These are phyloP conservation scores for Sclerotinia sclerotiorum DNA, from an alignment of 2,329 filamentous ascomycete species.

Conservation along the genomic window DNA sequence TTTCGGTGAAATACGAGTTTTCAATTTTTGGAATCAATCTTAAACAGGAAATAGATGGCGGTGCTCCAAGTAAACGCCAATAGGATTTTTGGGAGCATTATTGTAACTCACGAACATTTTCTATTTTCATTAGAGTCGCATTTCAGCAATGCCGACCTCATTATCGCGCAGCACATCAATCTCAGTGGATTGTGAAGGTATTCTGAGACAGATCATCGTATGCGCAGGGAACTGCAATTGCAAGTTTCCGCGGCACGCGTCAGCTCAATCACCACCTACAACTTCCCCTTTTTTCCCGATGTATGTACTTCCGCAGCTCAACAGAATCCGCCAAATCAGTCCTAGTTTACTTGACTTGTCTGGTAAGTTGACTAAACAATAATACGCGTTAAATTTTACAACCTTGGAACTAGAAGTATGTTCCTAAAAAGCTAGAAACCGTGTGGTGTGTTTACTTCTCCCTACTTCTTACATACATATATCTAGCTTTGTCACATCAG, in stretches of 20 bases:
- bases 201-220: background rate
- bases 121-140: background rate
- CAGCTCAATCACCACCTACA: background rate
- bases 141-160: background rate
- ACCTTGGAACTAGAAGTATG: background rate
- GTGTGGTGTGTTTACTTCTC: background rate
- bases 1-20: background rate
- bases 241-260: constrained; percentile 3
- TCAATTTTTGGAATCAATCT: background rate
- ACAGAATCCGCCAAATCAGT: background rate
- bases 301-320: background rate
- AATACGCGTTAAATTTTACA: background rate
- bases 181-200: constrained; percentile 1
- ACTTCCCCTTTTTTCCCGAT: background rate
- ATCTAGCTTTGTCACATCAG: background rate
- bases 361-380: background rate
- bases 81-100: background rate
- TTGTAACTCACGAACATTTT: background rate
- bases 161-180: background rate
- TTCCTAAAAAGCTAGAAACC: background rate
- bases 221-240: background rate
- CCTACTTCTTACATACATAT: background rate
- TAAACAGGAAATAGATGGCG: background rate
- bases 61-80: background rate
- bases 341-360: background rate